These are phyloP conservation scores for Cercophora newfieldiana DNA, from an alignment of 495 filamentous ascomycete genomes.

Conservation along the genomic window DNA sequence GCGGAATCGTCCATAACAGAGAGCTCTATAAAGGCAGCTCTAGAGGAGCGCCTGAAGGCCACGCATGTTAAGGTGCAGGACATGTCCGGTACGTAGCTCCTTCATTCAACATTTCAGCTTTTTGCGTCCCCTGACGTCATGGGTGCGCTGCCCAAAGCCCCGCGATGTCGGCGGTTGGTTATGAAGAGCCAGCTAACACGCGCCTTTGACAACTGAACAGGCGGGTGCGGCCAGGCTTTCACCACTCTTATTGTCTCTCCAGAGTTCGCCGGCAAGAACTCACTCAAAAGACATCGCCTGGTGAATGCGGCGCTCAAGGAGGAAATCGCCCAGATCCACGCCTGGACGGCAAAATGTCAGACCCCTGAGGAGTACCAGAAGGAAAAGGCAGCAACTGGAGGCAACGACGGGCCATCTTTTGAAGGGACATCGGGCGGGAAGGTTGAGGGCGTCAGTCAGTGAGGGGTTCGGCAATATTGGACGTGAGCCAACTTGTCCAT, in stretches of 20 bases:
- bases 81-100: conserved; percentile 69
- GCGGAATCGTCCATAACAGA: conserved; percentile 65
- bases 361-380: conserved; percentile 82
- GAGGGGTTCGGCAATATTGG: not conserved
- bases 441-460: conserved; percentile 43
- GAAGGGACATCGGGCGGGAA: conserved; percentile 44
- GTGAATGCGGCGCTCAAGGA: conserved; percentile 84
- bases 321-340: conserved; percentile 95
- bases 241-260: conserved; percentile 88
- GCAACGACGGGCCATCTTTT: conserved; percentile 39
- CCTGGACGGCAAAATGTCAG: conserved; percentile 97
- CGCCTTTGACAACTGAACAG: conserved; percentile 41
- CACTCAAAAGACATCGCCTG: conserved; percentile 82
- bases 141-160: not conserved
- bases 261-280: conserved; percentile 81
- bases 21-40: conserved; percentile 63
- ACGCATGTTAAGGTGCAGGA: conserved; percentile 89
- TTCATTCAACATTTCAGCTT: not conserved
- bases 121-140: conserved; percentile 29
- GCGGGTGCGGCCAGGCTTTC: conserved; percentile 94
- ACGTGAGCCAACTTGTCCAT: not conserved
- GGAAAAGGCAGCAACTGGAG: conserved; percentile 47
- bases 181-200: conserved; percentile 11
- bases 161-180: conserved; percentile 2
- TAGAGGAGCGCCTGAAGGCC: conserved; percentile 73